These are phyloP conservation scores for Aspergillus puulaauensis DNA, from an alignment of 2,329 filamentous ascomycete species.

Conservation along the genomic window DNA sequence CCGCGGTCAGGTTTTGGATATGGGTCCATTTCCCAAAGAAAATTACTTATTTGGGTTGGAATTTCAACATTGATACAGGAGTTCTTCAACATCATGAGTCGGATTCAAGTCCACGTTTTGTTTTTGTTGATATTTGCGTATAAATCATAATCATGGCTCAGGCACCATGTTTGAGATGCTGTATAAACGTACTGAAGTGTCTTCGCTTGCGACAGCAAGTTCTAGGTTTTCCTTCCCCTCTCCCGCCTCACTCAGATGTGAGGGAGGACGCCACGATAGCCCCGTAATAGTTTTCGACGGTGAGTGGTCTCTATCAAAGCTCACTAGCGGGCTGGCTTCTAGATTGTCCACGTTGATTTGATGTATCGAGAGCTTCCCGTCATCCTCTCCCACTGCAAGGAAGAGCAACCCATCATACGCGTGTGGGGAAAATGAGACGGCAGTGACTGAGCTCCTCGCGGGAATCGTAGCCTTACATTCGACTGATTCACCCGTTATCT, in stretches of 20 bases:
- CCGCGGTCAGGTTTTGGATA: not conserved
- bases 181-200: slow-evolving; percentile 45
- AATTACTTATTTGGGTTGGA: not conserved
- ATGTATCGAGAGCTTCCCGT: slow-evolving; percentile 46
- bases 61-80: slow-evolving; percentile 7
- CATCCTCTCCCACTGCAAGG: slow-evolving; percentile 50
- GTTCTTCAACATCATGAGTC: slow-evolving; percentile 29
- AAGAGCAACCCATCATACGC: slow-evolving; percentile 30
- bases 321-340: slow-evolving; percentile 28
- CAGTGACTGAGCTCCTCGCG: slow-evolving; percentile 64
- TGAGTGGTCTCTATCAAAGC: slow-evolving; percentile 43
- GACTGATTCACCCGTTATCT: slow-evolving; percentile 44
- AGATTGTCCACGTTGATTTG: slow-evolving; percentile 33
- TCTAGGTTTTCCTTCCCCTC: slow-evolving; percentile 24
- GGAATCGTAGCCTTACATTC: slow-evolving; percentile 55
- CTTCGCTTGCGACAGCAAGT: slow-evolving; percentile 48
- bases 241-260: slow-evolving; percentile 5
- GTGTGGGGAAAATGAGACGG: slow-evolving; percentile 62
- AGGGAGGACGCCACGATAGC: slow-evolving; percentile 65
- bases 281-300: slow-evolving; percentile 67
- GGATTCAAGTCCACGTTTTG: slow-evolving; percentile 10
- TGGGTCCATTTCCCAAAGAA: not conserved
- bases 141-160: slow-evolving; percentile 20
- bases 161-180: slow-evolving; percentile 31
- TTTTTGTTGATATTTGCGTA: slow-evolving; percentile 11